These are phyloP conservation scores for Hygrophila difformis DNA, from an alignment of 257 asterid species.

Conservation along the genomic window DNA sequence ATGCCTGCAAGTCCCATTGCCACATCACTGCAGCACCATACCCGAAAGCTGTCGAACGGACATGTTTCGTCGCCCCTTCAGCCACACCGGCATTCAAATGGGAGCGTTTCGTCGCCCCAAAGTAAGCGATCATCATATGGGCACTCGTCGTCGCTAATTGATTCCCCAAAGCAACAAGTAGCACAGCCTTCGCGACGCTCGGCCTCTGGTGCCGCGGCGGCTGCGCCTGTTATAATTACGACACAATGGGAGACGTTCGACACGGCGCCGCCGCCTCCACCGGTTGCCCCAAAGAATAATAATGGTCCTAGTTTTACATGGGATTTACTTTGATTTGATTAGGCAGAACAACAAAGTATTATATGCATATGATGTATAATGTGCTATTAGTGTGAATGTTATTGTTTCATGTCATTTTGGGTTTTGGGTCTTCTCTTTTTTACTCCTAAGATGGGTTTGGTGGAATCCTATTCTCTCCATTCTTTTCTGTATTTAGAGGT, in stretches of 20 bases:
- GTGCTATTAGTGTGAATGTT: constrained; percentile 22
- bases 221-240: constrained; percentile 56
- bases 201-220: constrained; percentile 25
- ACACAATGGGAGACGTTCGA: constrained; percentile 96
- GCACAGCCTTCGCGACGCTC: constrained; percentile 43
- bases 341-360: constrained; percentile 18
- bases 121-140: too few relatives aligned
- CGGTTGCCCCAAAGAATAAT: too few relatives aligned
- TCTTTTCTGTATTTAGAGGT: constrained; percentile 68
- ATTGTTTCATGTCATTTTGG: too few relatives aligned
- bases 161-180: constrained; percentile 24
- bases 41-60: constrained; percentile 20
- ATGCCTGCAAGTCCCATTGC: constrained; percentile 9
- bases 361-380: neutral
- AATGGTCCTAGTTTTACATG: constrained; percentile 48
- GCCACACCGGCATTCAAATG: too few relatives aligned
- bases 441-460: too few relatives aligned
- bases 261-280: too few relatives aligned
- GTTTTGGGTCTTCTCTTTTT: too few relatives aligned
- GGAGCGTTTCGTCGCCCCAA: constrained; percentile 17
- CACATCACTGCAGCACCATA: too few relatives aligned
- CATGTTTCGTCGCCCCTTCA: constrained; percentile 15
- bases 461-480: too few relatives aligned
- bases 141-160: constrained; percentile 24
- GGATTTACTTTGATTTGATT: constrained; percentile 65